Base-by-base conservation (phyloP, 805 yeast species). In the Saccharomycodes ludwigii region DNA sequence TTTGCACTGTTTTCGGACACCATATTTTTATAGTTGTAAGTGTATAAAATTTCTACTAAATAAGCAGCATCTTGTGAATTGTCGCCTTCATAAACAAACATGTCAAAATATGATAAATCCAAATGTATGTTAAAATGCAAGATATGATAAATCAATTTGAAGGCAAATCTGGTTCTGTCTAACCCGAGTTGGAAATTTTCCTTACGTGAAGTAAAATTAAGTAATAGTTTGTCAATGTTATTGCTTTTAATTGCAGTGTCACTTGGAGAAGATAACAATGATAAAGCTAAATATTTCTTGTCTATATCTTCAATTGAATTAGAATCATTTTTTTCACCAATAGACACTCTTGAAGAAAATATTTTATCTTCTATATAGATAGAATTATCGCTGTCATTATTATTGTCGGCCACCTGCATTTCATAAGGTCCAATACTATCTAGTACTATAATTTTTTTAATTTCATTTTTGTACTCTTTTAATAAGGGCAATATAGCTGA, bases 61-160 rank as follows among this genome's bases (percentile, higher is more conserved):
- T 23, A 13, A n/a, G 24, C 6, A 13, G 93, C 91, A 50, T 85
- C 95, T 14, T 53, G 47, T 18, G 76, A 68, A 51, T 88, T 88
- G 52, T 86, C 96, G 21, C 97, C 96, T 50, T 86, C 96, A 52
- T 82, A 84, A 2, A 78, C 93, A 48, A 66, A 75, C 12, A 71
- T 61, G 8, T 71, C 68, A n/a, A 70, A 38, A 4, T 68, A 65
- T n/a, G n/a, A n/a, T n/a, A n/a, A n/a, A n/a, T n/a, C n/a, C n/a
- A n/a, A n/a, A n/a, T n/a, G n/a, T n/a, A n/a, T n/a, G 19, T 25
- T 25, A 3, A 16, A n/a, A 9, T 45, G 48, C 15, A 51, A 31
- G 13, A 52, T 21, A 40, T 53, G 56, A 33, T 45, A 50, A 6
- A 46, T 38, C 10, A 44, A 36, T 31, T 53, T 51, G 27, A 44